phyloP scores from a whole-genome alignment of 1,284 basidiomycete genomes.

The Ustilago trichophora region DNA sequence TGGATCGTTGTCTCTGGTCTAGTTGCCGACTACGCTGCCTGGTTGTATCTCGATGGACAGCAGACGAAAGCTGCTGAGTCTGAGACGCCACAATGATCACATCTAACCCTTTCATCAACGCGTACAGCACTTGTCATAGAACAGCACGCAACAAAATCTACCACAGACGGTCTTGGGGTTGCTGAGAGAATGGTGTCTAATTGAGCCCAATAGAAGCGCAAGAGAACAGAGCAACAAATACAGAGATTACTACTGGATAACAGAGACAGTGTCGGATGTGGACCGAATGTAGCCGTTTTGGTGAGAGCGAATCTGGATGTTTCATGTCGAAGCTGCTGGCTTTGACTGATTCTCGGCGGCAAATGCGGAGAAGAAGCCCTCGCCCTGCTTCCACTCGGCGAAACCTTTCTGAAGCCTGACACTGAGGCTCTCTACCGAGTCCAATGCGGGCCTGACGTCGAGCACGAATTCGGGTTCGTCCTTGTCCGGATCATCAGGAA shows the following conservation, averaged over 20 bases:
- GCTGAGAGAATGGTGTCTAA: too few species aligned
- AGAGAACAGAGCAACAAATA: too few species aligned
- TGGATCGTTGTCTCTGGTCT: constrained; percentile 88
- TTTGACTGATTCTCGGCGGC: constrained; percentile 22
- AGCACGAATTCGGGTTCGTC: constrained; percentile 62
- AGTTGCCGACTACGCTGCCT: constrained; percentile 75
- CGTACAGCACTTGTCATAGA: too few species aligned
- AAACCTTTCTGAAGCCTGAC: constrained; percentile 47
- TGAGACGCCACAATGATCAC: background rate
- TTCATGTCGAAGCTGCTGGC: constrained; percentile 3
- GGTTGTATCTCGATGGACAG: constrained; percentile 28
- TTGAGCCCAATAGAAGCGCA: too few species aligned
- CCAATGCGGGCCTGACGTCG: constrained; percentile 60
- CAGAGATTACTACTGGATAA: too few species aligned
- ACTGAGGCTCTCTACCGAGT: constrained; percentile 47
- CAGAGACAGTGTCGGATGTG: too few species aligned
- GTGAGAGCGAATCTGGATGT: too few species aligned
- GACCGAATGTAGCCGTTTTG: too few species aligned
- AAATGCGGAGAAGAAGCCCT: constrained; percentile 40
- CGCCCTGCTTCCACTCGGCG: constrained; percentile 55
- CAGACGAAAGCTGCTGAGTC: background rate
- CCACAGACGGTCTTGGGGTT: too few species aligned
- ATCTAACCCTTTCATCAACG: too few species aligned
- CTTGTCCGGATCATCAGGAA: constrained; percentile 51
- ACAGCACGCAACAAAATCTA: too few species aligned